Percentiles rank a stretch among this genome's conserved stretches.
Conservation (phyloP, 2,329 filamentous ascomycete genomes). For the Pyrenophora seminiperda region DNA sequence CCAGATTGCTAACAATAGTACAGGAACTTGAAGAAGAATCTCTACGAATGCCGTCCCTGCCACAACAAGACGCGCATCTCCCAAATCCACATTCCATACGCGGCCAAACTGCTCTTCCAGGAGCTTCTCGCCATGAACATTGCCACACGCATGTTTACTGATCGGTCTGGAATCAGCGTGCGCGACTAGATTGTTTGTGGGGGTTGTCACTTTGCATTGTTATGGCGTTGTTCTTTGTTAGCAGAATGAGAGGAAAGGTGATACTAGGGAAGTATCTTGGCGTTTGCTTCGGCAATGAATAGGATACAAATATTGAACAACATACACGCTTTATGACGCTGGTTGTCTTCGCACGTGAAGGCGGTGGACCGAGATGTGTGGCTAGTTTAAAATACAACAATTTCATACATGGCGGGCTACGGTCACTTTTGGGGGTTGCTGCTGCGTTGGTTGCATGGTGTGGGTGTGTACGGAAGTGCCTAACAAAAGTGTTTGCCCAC, state of each 20-base stretch:
- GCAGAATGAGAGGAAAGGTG: neutral
- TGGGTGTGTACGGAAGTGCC: too few relatives aligned
- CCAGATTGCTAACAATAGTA: conserved; percentile 24
- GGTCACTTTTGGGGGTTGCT: too few relatives aligned
- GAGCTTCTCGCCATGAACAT: conserved; percentile 99
- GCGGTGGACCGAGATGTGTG: too few relatives aligned
- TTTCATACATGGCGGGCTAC: too few relatives aligned
- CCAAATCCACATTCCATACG: conserved; percentile 96
- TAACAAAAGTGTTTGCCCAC: too few relatives aligned
- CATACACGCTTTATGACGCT: too few relatives aligned
- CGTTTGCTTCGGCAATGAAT: too few relatives aligned
- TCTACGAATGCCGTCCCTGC: conserved; percentile 95
- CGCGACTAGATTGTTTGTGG: conserved; percentile 49
- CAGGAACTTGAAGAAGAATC: conserved; percentile 91
- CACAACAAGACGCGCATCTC: conserved; percentile 99
- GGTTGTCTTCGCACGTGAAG: too few relatives aligned
- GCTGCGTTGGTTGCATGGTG: too few relatives aligned
- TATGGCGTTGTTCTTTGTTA: neutral
- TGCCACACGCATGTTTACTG: conserved; percentile 94
- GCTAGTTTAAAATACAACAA: too few relatives aligned
- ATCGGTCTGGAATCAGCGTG: conserved; percentile 75
- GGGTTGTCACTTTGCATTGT: neutral
- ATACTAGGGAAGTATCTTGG: too few relatives aligned
- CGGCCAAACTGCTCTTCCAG: conserved; percentile 97
- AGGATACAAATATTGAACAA: too few relatives aligned